Percentiles rank a stretch among this genome's conserved stretches.
These are phyloP conservation scores for Mrakia blollopis DNA, from an alignment of 768 basidiomycete genomes.

Conservation along the genomic window DNA sequence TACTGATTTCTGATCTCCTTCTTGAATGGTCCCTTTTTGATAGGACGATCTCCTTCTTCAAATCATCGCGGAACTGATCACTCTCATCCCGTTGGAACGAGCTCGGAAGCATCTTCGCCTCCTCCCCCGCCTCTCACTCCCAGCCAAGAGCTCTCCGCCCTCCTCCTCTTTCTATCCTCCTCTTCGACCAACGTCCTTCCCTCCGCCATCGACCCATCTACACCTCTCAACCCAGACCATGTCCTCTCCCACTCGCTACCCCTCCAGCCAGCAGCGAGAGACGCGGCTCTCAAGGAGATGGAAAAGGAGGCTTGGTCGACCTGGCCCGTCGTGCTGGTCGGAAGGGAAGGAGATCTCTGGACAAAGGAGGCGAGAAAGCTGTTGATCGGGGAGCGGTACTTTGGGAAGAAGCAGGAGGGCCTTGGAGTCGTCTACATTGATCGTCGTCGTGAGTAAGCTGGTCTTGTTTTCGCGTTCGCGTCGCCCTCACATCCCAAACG, in stretches of 20 bases:
- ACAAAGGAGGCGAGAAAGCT: background rate
- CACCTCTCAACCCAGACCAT: constrained; percentile 2
- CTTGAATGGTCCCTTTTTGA: too few species aligned
- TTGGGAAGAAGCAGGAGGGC: constrained; percentile 2
- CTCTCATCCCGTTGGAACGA: too few species aligned
- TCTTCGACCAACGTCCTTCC: background rate
- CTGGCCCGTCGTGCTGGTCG: constrained; percentile 9
- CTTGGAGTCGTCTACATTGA: constrained; percentile 5
- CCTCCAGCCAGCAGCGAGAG: background rate
- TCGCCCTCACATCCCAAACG: background rate
- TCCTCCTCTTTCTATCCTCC: constrained; percentile 12
- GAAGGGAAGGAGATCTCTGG: background rate
- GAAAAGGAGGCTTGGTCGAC: background rate
- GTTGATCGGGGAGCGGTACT: constrained; percentile 9
- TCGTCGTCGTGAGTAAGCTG: background rate
- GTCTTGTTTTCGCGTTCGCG: background rate
- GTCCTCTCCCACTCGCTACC: constrained; percentile 10
- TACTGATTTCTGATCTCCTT: background rate
- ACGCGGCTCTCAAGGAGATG: background rate
- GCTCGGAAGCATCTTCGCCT: background rate
- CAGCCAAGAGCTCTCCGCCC: constrained; percentile 3
- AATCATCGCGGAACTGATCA: background rate
- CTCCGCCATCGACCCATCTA: background rate
- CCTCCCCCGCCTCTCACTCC: background rate
- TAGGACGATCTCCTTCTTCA: background rate